Evolutionary conservation across 2,329 filamentous ascomycete species (phyloP).

Genomic region (Colletotrichum neosansevieriae): DNA sequence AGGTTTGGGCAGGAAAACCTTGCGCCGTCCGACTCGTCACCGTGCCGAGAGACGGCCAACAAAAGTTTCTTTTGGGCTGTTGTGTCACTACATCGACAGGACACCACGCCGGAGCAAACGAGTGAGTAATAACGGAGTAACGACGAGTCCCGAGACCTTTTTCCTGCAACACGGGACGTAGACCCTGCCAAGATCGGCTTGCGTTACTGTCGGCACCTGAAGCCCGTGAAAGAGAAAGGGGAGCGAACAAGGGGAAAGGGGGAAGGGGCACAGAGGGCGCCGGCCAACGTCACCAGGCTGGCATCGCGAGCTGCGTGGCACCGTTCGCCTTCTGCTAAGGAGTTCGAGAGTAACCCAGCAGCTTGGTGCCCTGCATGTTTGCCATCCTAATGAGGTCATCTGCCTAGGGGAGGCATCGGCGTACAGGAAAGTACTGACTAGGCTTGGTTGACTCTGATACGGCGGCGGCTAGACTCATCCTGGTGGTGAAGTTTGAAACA

Average conservation of each 20-base stretch:
- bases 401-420: constrained; percentile 4
- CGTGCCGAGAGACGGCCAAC: constrained; percentile 23
- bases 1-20: constrained; percentile 31
- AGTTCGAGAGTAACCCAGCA: not conserved
- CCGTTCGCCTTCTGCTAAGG: constrained; percentile 3
- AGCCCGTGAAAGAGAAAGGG: not conserved
- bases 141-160: constrained; percentile 10
- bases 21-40: constrained; percentile 34
- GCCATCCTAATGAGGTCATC: constrained; percentile 35
- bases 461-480: constrained; percentile 7
- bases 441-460: constrained; percentile 12
- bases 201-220: constrained; percentile 12
- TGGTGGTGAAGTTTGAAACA: constrained; percentile 35
- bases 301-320: constrained; percentile 27
- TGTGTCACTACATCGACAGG: constrained; percentile 8
- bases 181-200: constrained; percentile 32
- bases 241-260: constrained; percentile 14
- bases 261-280: not conserved
- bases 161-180: constrained; percentile 21
- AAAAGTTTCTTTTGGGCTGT: constrained; percentile 10
- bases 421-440: constrained; percentile 1
- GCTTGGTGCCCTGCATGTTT: constrained; percentile 8
- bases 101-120: constrained; percentile 1
- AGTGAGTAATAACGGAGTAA: constrained; percentile 13
- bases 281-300: constrained; percentile 31